Evolutionary conservation across 148 eudicot species (phyloP), one percentile per base, ranked within the genome.

Genomic region (Tetragonia tetragonoides): DNA sequence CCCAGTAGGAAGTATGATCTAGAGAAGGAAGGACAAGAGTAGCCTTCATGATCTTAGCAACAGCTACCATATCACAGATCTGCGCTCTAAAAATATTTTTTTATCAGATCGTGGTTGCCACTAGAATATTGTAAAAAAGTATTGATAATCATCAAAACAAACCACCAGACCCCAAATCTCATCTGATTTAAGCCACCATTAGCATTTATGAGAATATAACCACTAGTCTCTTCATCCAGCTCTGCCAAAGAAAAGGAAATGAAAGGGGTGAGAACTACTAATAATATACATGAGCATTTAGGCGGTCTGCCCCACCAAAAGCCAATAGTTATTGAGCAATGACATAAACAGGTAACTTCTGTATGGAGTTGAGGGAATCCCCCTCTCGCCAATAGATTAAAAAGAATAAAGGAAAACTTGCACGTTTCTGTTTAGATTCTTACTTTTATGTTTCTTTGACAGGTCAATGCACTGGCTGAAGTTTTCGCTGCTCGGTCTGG

Each of bases 11-110:
- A 66, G 95, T 84, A 83, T 93, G 99, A 88, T 95, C 99, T 57
- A 95, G 95, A 70, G 95, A 90, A 34, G 99, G 99, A 72, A 95
- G 97, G 62, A 95, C 97, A 78, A 95, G 97, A 59, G 97, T 91
- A 49, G 99, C 99, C 87, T 95, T 91, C 97, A 95, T 87, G 41
- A 95, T 85, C 87, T 95, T 95, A 79, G 97, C 97, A 81, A 95
- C 91, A 81, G 97, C 99, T 81, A 95, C 99, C 97, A 95, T 93
- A 82, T 95, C 99, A 83, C 99, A 93, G 56, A 95, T 95, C 99
- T 95, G 97, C 97, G 91, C 84, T 91, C 90, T 88, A 90, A 85
- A 90, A 83, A 80, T 68, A 83, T 81, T 79, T 66, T 82, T 77
- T 76, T 72, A 79, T 91, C 87, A 91, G 87, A 83, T 65, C 81